Evolutionary conservation across 2,329 filamentous ascomycete species (phyloP).

Genomic region (Thelonectria rubi): DNA sequence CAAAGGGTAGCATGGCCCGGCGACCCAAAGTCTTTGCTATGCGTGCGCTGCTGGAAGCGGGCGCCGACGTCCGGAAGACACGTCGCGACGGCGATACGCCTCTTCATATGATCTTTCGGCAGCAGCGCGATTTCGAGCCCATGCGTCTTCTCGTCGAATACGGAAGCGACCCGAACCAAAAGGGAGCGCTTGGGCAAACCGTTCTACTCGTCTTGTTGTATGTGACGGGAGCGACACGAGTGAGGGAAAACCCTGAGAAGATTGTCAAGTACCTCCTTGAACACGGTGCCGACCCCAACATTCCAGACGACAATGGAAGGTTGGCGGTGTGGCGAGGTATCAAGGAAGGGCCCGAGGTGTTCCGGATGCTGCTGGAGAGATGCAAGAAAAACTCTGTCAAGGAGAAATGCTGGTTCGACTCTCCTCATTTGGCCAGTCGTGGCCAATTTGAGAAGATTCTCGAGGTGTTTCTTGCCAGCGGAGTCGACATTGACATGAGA

Average conservation of each 20-base stretch:
- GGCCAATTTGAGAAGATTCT: no score
- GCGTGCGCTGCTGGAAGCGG: slow-evolving; percentile 22
- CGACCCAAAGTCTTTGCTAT: slow-evolving; percentile 5
- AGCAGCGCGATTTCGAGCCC: neutral
- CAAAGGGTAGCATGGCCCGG: no score
- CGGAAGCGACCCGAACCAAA: slow-evolving; percentile 26
- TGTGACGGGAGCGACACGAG: neutral
- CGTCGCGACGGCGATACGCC: neutral
- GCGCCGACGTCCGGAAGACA: slow-evolving; percentile 10
- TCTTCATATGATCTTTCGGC: slow-evolving; percentile 11
- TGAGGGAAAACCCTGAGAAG: neutral
- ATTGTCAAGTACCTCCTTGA: slow-evolving; percentile 30
- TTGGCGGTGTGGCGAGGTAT: slow-evolving; percentile 5
- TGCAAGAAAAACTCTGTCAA: slow-evolving; percentile 1
- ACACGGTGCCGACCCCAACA: slow-evolving; percentile 26
- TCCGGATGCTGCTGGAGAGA: slow-evolving; percentile 23
- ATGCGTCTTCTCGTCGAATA: slow-evolving; percentile 27
- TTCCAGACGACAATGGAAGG: neutral
- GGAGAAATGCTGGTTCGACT: slow-evolving; percentile 27
- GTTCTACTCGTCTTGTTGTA: slow-evolving; percentile 7
- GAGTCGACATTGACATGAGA: no score
- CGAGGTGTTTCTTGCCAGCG: no score
- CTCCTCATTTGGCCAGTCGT: neutral
- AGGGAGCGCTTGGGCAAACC: neutral
- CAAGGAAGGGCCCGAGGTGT: neutral